Base-by-base conservation (phyloP, 2,329 filamentous ascomycete species). In the Amphichorda felina region DNA sequence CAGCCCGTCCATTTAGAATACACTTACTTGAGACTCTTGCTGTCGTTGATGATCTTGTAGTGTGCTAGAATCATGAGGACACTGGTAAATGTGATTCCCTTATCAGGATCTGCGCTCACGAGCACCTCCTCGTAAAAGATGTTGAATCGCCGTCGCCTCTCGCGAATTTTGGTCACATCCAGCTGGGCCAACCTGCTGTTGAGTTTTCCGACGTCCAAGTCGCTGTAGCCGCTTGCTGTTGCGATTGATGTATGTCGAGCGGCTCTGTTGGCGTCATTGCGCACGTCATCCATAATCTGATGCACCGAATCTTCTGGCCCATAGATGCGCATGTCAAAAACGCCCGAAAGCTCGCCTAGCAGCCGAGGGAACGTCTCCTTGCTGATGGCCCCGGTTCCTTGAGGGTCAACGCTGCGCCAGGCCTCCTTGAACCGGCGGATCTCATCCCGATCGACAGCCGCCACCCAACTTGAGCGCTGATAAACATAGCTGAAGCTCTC, bases 401-500 rank as follows among this genome's bases (percentile, higher is more conserved):
- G 75, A 3, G 91, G 88, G 58, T 98, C 91, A 42, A 91, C 87
- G 40, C 85, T 91, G 38, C 91, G 85, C 91, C 91, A 98, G 1
- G 91, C 91, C 60, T 96, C 86, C 59, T 98, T 98, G 72, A 95
- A 98, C 5, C 89, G 80, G 32, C 91, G 79, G 44, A 96, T 87
- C 55, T 98, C 91, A 48, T 95, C 87, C 44, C 91, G 75, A 49
- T 86, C 93, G 48, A 98, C 81, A 41, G 83, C 81, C 5, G 83
- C 86, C 47, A 95, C 71, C n/a, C 87, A 86, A 50, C 84, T 94
- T 41, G 89, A 95, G 43, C 87, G 77, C 61, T 98, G 93, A 55
- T 96, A 98, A 43, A 98, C 91, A 51, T 98, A 98, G 55, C 87
- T 94, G 69, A 98, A 98, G 60, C 88, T 96, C 64, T 98, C 91